Evolutionary conservation across 2,329 filamentous ascomycete genomes (phyloP).

Genomic region (Alternaria atra): DNA sequence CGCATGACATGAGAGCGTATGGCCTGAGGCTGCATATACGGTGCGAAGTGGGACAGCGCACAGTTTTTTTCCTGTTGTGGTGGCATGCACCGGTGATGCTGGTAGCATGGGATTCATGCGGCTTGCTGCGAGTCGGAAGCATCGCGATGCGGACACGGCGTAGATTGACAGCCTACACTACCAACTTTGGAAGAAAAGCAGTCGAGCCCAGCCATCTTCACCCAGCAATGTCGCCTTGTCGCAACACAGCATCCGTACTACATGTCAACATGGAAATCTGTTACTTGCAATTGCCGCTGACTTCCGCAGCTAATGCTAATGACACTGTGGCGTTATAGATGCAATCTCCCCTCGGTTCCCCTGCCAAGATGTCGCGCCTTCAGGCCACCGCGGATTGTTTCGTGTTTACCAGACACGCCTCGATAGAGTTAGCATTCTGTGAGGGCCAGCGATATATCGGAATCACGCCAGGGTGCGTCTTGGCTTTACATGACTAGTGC

Average conservation of each 20-base stretch:
- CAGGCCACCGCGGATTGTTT: slow-evolving; percentile 11
- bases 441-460: slow-evolving; percentile 1
- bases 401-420: background rate
- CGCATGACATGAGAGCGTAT: slow-evolving; percentile 5
- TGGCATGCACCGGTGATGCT: background rate
- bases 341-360: slow-evolving; percentile 13
- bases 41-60: slow-evolving; percentile 9
- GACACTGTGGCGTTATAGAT: background rate
- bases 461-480: slow-evolving; percentile 4
- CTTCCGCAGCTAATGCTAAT: background rate
- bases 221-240: background rate
- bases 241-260: background rate
- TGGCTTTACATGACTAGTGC: background rate
- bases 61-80: slow-evolving; percentile 10
- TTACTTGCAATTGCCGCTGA: background rate
- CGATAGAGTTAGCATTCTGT: slow-evolving; percentile 2
- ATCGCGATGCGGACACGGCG: background rate
- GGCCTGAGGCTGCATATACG: slow-evolving; percentile 8
- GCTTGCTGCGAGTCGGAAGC: slow-evolving; percentile 3
- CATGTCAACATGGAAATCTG: background rate
- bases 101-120: slow-evolving; percentile 5
- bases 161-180: background rate
- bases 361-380: slow-evolving; percentile 17
- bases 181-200: background rate
- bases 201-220: background rate